phyloP scores from a whole-genome alignment of 805 yeast genomes.

The Hanseniaspora nectarophila region DNA sequence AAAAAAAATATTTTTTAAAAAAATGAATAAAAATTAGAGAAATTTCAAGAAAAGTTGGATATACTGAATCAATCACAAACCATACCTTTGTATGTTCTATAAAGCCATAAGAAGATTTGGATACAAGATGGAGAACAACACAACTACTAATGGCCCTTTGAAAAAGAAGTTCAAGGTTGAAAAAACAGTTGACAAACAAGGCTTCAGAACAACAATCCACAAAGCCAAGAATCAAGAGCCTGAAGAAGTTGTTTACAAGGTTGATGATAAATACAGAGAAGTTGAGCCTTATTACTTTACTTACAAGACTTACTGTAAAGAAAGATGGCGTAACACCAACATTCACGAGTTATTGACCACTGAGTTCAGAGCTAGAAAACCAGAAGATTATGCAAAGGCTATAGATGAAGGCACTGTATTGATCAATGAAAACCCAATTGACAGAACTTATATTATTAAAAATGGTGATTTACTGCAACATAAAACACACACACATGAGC shows the following conservation, averaged over 20 bases:
- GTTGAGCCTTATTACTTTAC: slow-evolving; percentile 82
- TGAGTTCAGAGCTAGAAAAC: slow-evolving; percentile 74
- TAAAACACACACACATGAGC: slow-evolving; percentile 78
- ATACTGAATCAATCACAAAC: no score
- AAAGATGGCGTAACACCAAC: slow-evolving; percentile 80
- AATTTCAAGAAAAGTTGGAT: not conserved
- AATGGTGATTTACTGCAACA: slow-evolving; percentile 81
- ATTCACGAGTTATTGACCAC: slow-evolving; percentile 66
- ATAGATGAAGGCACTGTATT: slow-evolving; percentile 56
- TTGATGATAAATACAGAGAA: slow-evolving; percentile 53
- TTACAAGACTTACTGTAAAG: slow-evolving; percentile 80
- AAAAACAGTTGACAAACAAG: slow-evolving; percentile 20
- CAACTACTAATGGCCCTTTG: not conserved
- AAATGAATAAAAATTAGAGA: not conserved
- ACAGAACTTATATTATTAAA: slow-evolving; percentile 48
- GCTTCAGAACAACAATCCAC: slow-evolving; percentile 24
- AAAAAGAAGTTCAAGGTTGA: slow-evolving; percentile 7
- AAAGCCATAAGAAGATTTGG: not conserved
- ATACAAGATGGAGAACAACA: not conserved
- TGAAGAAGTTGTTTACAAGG: slow-evolving; percentile 39
- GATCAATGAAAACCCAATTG: slow-evolving; percentile 56
- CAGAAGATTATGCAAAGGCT: slow-evolving; percentile 48
- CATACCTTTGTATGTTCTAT: not conserved
- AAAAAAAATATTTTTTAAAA: not conserved
- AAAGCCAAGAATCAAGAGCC: slow-evolving; percentile 32